Evolutionary conservation across 768 basidiomycete species (phyloP), one percentile per base, ranked within the genome.

Genomic region (Amanita pallidorosea): DNA sequence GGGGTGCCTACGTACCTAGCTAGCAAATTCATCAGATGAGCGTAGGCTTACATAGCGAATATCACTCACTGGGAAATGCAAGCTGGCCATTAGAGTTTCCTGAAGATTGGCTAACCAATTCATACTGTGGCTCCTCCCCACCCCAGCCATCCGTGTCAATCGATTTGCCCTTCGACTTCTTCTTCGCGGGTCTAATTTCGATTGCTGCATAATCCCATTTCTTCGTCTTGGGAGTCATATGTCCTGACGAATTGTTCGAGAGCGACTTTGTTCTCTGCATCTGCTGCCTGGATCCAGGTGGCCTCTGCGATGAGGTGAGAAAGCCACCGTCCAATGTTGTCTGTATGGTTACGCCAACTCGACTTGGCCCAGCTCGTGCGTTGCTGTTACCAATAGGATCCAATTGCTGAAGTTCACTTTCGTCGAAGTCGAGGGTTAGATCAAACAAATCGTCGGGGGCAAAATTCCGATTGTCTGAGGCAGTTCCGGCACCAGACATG

Each of bases 191-290:
- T 58, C 72, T 81, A 67, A 76, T 66, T 0, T 91, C 83, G 59
- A 88, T 95, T 11, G 71, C 80, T 0, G 93, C 90, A 20, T 89
- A 83, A 61, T 98, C 92, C 96, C 96, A 99, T 43, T 73, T 70
- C 70, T 95, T 97, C 1, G 75, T 79, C 63, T 85, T 82, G 17
- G 72, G 72, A 4, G 77, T 71, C 52, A 77, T 77, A 44, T 76
- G 72, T 7, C 79, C 78, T 53, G 79, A 81, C 0, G 65, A 61
- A 54, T 70, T 70, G 12, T 68, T 63, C 5, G 69, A 54, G 15
- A 79, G 74, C 8, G 29, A 29, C 55, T 72, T 76, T 13, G 69
- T 67, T 49, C 70, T 63, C 53, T 70, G 70, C 34, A 70, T 56
- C n/a, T n/a, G n/a, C n/a, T n/a, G 58, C 20, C 64, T 64, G 13